Conservation (phyloP, 164 flowering plant species). For the Aristolochia californica region DNA sequence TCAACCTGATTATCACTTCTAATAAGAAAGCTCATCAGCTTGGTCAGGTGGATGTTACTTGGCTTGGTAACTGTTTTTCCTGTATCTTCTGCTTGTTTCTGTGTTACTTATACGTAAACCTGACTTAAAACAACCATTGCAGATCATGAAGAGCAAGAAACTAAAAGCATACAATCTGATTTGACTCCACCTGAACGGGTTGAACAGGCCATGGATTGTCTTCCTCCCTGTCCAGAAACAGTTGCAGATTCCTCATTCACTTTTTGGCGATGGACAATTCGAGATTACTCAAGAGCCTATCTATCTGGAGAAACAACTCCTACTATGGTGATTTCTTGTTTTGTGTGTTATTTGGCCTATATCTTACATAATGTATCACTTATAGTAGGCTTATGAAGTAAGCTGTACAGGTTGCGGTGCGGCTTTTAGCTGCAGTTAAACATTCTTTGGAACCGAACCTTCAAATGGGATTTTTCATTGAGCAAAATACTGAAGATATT, state of each 20-base stretch:
- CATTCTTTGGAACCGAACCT: slow-evolving; percentile 39
- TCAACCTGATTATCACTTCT: too few relatives aligned
- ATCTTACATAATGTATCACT: slow-evolving; percentile 3
- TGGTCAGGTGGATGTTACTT: too few relatives aligned
- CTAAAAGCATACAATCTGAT: slow-evolving; percentile 23
- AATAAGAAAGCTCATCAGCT: too few relatives aligned
- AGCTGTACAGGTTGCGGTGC: slow-evolving; percentile 56
- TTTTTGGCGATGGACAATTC: slow-evolving; percentile 62
- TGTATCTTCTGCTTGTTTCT: not conserved
- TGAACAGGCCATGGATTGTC: slow-evolving; percentile 40
- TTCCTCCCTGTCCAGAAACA: slow-evolving; percentile 22
- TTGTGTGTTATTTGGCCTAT: not conserved
- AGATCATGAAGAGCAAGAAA: slow-evolving; percentile 39
- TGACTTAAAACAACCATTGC: slow-evolving; percentile 11
- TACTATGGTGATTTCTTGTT: slow-evolving; percentile 27
- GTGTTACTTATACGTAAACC: not conserved
- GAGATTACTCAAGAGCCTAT: slow-evolving; percentile 76
- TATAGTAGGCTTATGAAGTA: not conserved
- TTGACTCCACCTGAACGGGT: slow-evolving; percentile 51
- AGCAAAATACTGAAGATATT: slow-evolving; percentile 42
- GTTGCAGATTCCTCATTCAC: slow-evolving; percentile 5
- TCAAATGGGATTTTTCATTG: slow-evolving; percentile 81
- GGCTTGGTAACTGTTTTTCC: too few relatives aligned
- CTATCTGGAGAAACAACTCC: slow-evolving; percentile 59
- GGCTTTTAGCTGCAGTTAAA: slow-evolving; percentile 43